phyloP scores from a whole-genome alignment of 2,329 filamentous ascomycete genomes.

The Fusarium anthophilum region DNA sequence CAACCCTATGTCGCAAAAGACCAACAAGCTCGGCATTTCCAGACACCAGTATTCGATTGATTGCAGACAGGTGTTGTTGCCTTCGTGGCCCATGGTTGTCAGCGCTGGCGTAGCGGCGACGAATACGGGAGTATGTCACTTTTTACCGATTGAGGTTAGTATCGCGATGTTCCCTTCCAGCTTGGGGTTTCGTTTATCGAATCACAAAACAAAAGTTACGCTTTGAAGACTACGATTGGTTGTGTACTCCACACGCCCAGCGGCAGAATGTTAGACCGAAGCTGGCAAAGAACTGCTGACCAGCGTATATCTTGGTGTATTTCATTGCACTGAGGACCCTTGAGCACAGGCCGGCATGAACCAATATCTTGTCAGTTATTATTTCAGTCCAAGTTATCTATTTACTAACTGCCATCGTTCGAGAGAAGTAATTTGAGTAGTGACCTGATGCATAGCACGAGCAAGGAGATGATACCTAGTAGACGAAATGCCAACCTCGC shows the following conservation, averaged over 20 bases:
- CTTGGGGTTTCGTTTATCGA: not conserved
- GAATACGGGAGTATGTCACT: not conserved
- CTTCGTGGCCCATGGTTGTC: not conserved
- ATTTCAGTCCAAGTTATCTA: fast-evolving
- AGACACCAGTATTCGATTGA: fast-evolving
- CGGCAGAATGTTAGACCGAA: not conserved
- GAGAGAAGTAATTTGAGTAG: not conserved
- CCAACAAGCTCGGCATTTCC: not conserved
- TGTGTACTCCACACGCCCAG: not conserved
- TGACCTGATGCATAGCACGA: not conserved
- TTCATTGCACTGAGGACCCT: too few relatives aligned
- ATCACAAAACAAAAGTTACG: not conserved
- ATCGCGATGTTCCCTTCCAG: too few relatives aligned
- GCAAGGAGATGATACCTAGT: not conserved
- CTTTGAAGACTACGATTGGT: not conserved
- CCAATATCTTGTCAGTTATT: fast-evolving
- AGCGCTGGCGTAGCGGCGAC: not conserved
- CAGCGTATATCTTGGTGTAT: not conserved
- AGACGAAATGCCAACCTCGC: not conserved
- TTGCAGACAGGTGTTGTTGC: fast-evolving
- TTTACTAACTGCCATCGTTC: fast-evolving
- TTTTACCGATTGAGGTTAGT: not conserved
- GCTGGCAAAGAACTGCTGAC: too few relatives aligned
- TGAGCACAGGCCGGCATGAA: too few relatives aligned
- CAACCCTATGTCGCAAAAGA: not conserved